These are phyloP conservation scores for Monosporascus ibericus DNA, from an alignment of 2,329 filamentous ascomycete species.

Conservation along the genomic window DNA sequence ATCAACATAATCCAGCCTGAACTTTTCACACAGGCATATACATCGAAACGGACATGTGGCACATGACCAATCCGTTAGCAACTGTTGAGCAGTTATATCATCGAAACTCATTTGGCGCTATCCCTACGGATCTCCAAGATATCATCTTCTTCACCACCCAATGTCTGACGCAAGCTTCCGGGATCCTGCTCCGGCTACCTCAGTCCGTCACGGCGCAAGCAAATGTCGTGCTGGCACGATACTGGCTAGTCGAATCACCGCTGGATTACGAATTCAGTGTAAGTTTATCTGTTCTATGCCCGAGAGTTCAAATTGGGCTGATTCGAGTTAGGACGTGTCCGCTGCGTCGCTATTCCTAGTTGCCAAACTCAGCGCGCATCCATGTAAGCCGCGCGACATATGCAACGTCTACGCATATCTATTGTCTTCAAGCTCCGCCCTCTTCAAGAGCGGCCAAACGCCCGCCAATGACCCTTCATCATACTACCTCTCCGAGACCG, in stretches of 20 bases:
- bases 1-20: too few relatives aligned
- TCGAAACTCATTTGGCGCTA: conserved; percentile 46
- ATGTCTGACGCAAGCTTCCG: conserved; percentile 70
- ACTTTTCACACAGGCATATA: neutral
- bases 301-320: conserved; percentile 5
- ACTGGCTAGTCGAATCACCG: conserved; percentile 60
- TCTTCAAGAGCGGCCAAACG: conserved; percentile 33
- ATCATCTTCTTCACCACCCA: conserved; percentile 66
- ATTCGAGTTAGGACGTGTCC: conserved; percentile 61
- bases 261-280: conserved; percentile 55
- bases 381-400: conserved; percentile 72
- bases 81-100: conserved; percentile 63
- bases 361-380: conserved; percentile 73
- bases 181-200: conserved; percentile 74
- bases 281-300: conserved; percentile 10
- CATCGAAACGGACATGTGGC: conserved; percentile 38
- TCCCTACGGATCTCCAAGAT: conserved; percentile 66
- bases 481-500: conserved; percentile 68
- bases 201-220: conserved; percentile 83
- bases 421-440: conserved; percentile 52
- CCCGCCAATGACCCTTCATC: conserved; percentile 35
- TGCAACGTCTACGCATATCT: conserved; percentile 84
- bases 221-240: conserved; percentile 74
- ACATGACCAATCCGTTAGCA: conserved; percentile 66
- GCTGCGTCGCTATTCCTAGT: conserved; percentile 76